Evolutionary conservation across 768 basidiomycete genomes (phyloP).

Genomic region (Boletus sensibilis): DNA sequence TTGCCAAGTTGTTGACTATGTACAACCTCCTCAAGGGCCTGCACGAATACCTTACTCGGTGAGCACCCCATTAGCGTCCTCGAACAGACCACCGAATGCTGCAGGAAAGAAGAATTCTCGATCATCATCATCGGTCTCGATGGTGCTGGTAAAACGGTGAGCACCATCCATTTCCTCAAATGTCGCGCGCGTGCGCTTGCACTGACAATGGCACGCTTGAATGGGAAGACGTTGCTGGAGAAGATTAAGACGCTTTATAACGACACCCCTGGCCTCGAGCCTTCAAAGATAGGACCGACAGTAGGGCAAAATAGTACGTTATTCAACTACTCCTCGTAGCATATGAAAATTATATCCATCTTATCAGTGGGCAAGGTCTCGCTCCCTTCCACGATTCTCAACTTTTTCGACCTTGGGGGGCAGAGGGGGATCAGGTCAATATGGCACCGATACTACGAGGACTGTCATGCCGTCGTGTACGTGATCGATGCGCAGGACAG

Average conservation of each 20-base stretch:
- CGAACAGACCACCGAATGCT: slow-evolving; percentile 4
- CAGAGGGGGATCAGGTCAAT: slow-evolving; percentile 92
- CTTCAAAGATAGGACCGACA: slow-evolving; percentile 93
- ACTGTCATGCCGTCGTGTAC: slow-evolving; percentile 95
- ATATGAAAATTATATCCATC: neutral
- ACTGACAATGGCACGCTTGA: neutral
- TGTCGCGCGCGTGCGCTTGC: too few relatives aligned
- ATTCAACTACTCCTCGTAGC: neutral
- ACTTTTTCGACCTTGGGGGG: slow-evolving; percentile 97
- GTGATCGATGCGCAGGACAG: slow-evolving; percentile 92
- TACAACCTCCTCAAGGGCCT: slow-evolving; percentile 93
- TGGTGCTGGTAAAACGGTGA: slow-evolving; percentile 88
- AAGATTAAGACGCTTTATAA: slow-evolving; percentile 93
- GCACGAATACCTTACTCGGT: slow-evolving; percentile 87
- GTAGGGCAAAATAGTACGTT: slow-evolving; percentile 94
- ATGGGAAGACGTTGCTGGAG: slow-evolving; percentile 74
- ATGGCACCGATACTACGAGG: slow-evolving; percentile 93
- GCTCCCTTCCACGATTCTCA: slow-evolving; percentile 88
- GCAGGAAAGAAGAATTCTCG: slow-evolving; percentile 85
- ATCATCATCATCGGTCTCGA: slow-evolving; percentile 94
- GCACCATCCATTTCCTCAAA: neutral
- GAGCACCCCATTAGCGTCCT: slow-evolving; percentile 4
- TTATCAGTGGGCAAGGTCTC: slow-evolving; percentile 84
- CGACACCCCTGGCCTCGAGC: slow-evolving; percentile 79
- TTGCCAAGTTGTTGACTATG: slow-evolving; percentile 44